Evolutionary conservation across 148 eudicot species (phyloP).

Genomic region (Heliamphora exappendiculata): DNA sequence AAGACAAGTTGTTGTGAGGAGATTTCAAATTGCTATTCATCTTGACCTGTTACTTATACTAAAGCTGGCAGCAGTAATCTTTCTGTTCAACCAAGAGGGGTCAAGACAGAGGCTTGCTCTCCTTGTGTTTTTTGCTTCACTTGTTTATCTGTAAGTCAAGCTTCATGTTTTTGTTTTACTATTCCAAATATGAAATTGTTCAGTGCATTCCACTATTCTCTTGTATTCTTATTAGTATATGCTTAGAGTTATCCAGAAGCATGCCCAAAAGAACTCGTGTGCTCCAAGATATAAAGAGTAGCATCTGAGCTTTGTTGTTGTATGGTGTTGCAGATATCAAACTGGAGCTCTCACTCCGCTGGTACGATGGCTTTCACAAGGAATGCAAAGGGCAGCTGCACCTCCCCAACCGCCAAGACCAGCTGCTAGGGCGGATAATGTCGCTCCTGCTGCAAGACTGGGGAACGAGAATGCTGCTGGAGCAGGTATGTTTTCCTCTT

Average conservation of each 20-base stretch:
- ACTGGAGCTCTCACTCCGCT: constrained; percentile 95
- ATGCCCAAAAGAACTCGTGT: not conserved
- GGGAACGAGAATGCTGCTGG: constrained; percentile 36
- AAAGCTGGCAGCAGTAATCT: constrained; percentile 93
- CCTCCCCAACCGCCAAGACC: constrained; percentile 86
- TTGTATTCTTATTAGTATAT: too few relatives aligned
- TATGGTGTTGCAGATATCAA: constrained; percentile 63
- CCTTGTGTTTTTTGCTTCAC: constrained; percentile 72
- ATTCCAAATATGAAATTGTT: not conserved
- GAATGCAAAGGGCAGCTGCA: constrained; percentile 95
- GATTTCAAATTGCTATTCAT: constrained; percentile 94
- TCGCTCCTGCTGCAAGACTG: constrained; percentile 37
- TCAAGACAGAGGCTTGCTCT: constrained; percentile 91
- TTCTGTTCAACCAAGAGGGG: constrained; percentile 96
- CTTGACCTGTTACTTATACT: constrained; percentile 81
- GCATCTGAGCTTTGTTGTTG: constrained; percentile 1
- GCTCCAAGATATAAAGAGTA: not conserved
- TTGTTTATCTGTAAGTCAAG: constrained; percentile 79
- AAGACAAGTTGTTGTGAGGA: constrained; percentile 81
- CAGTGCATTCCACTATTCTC: not conserved
- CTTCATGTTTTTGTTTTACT: not conserved
- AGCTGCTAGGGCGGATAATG: constrained; percentile 56
- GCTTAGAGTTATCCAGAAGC: not conserved
- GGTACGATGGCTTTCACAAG: constrained; percentile 82
- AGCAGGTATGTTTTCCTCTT: constrained; percentile 25